Evolutionary conservation across 208 protist genomes (phyloP).

Genomic region (Trypanosoma congolense): DNA sequence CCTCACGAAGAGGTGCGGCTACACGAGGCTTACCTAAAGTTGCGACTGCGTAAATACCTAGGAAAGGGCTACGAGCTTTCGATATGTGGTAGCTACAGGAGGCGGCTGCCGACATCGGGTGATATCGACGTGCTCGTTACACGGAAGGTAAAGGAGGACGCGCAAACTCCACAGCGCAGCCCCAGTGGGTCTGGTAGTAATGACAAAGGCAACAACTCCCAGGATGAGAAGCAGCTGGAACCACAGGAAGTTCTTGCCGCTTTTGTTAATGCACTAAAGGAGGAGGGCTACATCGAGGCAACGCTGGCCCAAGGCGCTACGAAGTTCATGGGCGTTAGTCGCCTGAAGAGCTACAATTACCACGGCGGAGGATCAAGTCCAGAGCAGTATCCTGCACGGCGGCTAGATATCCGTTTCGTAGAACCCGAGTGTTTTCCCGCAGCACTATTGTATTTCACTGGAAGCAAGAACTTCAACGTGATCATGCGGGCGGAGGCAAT

Average conservation of each 20-base stretch:
- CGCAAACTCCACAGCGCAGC: neutral
- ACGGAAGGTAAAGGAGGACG: conserved; percentile 18
- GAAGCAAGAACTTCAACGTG: conserved; percentile 92
- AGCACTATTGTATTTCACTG: conserved; percentile 91
- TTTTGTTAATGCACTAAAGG: conserved; percentile 53
- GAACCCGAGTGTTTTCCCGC: conserved; percentile 71
- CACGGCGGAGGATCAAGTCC: conserved; percentile 20
- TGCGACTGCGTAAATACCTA: conserved; percentile 63
- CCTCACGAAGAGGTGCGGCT: conserved; percentile 73
- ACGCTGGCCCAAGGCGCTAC: conserved; percentile 74
- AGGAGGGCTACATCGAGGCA: conserved; percentile 77
- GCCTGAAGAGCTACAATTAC: conserved; percentile 38
- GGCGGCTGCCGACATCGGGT: conserved; percentile 49
- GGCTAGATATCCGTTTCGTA: conserved; percentile 87
- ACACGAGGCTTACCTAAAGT: conserved; percentile 78
- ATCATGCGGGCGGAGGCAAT: conserved; percentile 85
- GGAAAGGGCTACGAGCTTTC: conserved; percentile 63
- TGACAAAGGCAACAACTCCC: neutral
- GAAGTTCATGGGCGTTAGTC: conserved; percentile 89
- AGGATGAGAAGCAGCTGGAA: conserved; percentile 8
- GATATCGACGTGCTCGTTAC: conserved; percentile 89
- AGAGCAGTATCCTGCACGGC: conserved; percentile 51
- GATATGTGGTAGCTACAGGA: conserved; percentile 81
- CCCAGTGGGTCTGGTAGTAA: neutral
- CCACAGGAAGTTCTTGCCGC: conserved; percentile 46